Conservation (phyloP, 83 land plant genomes). For the Diphasiastrum complanatum region DNA sequence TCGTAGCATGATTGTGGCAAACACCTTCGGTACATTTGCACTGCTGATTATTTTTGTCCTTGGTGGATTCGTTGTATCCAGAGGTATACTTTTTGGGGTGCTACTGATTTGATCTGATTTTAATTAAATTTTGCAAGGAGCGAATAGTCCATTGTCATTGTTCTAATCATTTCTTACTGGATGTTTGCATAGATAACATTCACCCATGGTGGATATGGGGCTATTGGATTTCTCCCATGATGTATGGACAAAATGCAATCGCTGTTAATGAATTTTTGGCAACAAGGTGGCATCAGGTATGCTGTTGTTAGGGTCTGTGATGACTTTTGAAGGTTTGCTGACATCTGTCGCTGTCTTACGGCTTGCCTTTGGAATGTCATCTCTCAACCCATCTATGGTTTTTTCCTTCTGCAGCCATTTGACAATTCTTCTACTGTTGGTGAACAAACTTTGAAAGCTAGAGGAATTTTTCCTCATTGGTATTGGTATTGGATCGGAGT, state of each 20-base stretch:
- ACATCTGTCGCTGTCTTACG: no score
- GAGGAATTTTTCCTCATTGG: constrained; percentile 14
- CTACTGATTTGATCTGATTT: no score
- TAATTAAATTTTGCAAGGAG: no score
- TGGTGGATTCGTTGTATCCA: no score
- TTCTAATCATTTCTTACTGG: not conserved
- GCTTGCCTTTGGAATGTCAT: no score
- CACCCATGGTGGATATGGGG: constrained; percentile 78
- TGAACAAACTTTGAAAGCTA: constrained; percentile 8
- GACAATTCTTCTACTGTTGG: constrained; percentile 6
- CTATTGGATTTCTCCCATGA: constrained; percentile 64
- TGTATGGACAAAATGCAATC: constrained; percentile 54
- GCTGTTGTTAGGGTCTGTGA: not conserved
- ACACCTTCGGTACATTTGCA: no score
- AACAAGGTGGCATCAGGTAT: constrained; percentile 45
- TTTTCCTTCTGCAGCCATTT: no score
- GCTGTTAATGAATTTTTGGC: constrained; percentile 67
- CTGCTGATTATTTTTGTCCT: no score
- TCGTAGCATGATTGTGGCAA: not conserved
- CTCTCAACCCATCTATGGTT: not conserved
- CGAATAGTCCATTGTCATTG: not conserved
- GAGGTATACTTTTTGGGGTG: no score
- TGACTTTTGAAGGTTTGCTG: no score
- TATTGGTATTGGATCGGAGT: constrained; percentile 24
- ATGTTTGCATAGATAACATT: no score